Evolutionary conservation across 106 monocot species (phyloP).

Genomic region (Allium fistulosum): DNA sequence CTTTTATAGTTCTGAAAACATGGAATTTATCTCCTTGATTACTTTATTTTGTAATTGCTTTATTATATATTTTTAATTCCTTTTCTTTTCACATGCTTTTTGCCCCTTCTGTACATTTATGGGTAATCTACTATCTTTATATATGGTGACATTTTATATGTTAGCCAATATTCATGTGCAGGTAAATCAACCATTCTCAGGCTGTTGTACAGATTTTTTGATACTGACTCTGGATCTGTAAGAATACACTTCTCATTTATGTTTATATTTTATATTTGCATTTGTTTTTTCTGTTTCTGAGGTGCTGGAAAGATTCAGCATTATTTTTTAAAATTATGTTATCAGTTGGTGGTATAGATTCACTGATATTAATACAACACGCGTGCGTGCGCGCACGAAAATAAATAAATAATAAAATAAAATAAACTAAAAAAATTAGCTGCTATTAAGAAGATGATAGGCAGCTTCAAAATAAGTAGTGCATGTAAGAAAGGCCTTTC

Average conservation of each 20-base stretch:
- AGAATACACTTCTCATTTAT: constrained; percentile 14
- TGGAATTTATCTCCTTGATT: neutral
- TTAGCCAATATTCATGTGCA: constrained; percentile 24
- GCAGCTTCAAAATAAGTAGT: too few relatives aligned
- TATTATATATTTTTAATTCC: neutral
- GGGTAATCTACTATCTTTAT: neutral
- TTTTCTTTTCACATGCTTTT: neutral
- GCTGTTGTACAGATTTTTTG: constrained; percentile 86
- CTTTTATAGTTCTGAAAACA: too few relatives aligned
- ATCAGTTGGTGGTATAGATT: too few relatives aligned
- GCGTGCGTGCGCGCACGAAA: too few relatives aligned
- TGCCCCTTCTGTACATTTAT: neutral
- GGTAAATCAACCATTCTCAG: constrained; percentile 91
- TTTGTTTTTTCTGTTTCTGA: neutral
- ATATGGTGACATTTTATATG: neutral
- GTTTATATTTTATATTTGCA: neutral
- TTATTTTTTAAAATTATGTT: too few relatives aligned
- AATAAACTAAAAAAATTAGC: too few relatives aligned
- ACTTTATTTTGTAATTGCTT: neutral
- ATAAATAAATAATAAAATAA: too few relatives aligned
- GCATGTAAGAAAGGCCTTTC: too few relatives aligned
- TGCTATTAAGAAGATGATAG: too few relatives aligned
- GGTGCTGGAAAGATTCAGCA: too few relatives aligned
- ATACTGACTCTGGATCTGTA: constrained; percentile 72
- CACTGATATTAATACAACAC: too few relatives aligned